phyloP scores from a whole-genome alignment of 1,284 basidiomycete species.

The Fomitopsis palustris region DNA sequence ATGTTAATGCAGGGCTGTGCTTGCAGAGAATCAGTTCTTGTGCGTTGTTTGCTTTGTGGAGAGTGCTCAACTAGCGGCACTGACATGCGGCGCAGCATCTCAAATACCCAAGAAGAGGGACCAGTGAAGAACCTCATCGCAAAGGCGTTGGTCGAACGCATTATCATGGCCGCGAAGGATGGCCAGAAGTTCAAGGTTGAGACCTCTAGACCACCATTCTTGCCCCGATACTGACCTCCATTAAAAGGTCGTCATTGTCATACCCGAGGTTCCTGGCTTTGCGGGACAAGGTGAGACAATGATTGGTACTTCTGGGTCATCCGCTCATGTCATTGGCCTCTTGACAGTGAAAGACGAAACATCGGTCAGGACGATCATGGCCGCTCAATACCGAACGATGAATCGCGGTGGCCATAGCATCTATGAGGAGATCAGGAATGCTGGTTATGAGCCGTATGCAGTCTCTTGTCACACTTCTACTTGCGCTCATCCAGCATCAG shows the following conservation, averaged over 20 bases:
- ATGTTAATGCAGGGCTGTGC: neutral
- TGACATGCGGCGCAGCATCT: slow-evolving; percentile 52
- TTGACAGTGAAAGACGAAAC: slow-evolving; percentile 65
- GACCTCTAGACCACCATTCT: neutral
- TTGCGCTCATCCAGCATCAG: slow-evolving; percentile 33
- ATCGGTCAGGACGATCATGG: slow-evolving; percentile 79
- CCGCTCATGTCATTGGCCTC: neutral
- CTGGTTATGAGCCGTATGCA: slow-evolving; percentile 79
- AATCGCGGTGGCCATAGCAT: slow-evolving; percentile 86
- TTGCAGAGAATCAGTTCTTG: slow-evolving; percentile 91
- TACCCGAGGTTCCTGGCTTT: slow-evolving; percentile 83
- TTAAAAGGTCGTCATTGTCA: slow-evolving; percentile 67
- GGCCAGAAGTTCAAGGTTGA: slow-evolving; percentile 77
- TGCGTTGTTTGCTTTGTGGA: too few species aligned
- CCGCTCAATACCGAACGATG: slow-evolving; percentile 80
- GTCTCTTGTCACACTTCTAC: neutral
- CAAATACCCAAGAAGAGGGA: slow-evolving; percentile 60
- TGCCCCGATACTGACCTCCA: neutral
- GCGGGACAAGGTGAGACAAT: slow-evolving; percentile 44
- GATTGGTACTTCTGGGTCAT: neutral
- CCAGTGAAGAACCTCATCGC: slow-evolving; percentile 83
- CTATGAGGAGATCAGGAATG: slow-evolving; percentile 77
- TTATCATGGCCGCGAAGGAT: slow-evolving; percentile 71
- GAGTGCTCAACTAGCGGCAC: too few species aligned
- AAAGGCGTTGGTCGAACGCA: slow-evolving; percentile 76